Percentiles rank a stretch among this genome's conserved stretches.
Conservation (phyloP, 202 grass and related monocot genomes). For the Bolboschoenoplectus hybrid region DNA sequence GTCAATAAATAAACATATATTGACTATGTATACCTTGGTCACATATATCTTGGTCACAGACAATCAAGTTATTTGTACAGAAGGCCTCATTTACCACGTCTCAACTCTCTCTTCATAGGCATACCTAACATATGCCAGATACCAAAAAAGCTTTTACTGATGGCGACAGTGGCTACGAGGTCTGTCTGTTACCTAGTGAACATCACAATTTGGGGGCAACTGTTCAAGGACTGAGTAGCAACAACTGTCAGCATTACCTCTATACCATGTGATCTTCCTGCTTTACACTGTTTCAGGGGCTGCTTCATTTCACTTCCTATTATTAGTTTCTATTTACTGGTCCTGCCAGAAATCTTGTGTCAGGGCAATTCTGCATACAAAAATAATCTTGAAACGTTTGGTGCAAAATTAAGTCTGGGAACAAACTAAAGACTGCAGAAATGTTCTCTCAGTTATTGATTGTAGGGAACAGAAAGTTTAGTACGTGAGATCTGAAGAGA, state of each 20-base stretch:
- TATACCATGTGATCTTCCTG: not conserved
- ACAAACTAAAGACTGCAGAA: too few species aligned
- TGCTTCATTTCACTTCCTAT: not conserved
- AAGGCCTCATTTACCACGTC: not conserved
- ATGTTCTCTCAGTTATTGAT: not conserved
- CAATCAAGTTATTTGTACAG: not conserved
- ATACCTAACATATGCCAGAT: constrained; percentile 30
- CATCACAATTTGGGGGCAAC: constrained; percentile 28
- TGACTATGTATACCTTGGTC: too few species aligned
- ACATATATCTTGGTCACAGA: not conserved
- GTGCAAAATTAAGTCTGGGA: too few species aligned
- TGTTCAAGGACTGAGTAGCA: too few species aligned
- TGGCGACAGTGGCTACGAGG: not conserved
- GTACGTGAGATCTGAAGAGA: not conserved
- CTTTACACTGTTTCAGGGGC: not conserved
- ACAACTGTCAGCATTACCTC: too few species aligned
- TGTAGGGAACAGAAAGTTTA: not conserved
- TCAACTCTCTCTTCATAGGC: not conserved
- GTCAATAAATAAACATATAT: too few species aligned
- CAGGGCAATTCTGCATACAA: not conserved
- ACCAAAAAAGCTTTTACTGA: not conserved
- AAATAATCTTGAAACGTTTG: not conserved
- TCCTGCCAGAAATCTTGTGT: not conserved
- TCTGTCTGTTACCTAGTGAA: not conserved
- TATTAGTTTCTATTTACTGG: not conserved